Percentiles rank a stretch among this genome's conserved stretches.
Evolutionary conservation across 495 filamentous ascomycete genomes (phyloP).

Genomic region (Penicillium ucsense): DNA sequence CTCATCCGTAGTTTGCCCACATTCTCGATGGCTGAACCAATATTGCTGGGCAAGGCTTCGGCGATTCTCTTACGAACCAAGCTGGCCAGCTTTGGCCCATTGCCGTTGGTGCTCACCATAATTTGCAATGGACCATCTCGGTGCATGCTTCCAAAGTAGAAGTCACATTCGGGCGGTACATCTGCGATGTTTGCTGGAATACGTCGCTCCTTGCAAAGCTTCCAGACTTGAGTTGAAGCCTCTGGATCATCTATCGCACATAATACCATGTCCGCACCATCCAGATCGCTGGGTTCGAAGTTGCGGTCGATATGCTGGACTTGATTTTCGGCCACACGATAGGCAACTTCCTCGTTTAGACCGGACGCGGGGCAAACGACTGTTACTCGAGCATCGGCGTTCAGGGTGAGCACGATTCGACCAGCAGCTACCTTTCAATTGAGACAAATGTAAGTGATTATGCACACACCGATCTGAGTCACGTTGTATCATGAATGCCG

Average conservation of each 20-base stretch:
- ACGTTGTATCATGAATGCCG: too few relatives aligned
- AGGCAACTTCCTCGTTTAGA: conserved; percentile 78
- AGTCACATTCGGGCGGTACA: conserved; percentile 93
- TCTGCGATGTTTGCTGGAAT: conserved; percentile 95
- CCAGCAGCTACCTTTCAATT: conserved; percentile 82
- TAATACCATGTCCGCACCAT: conserved; percentile 74
- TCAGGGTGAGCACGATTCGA: conserved; percentile 83
- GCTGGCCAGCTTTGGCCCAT: conserved; percentile 84
- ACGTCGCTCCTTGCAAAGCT: conserved; percentile 72
- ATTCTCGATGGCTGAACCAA: conserved; percentile 72
- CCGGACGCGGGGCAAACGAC: conserved; percentile 71
- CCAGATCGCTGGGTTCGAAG: conserved; percentile 74
- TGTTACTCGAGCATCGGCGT: conserved; percentile 85
- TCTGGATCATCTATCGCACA: conserved; percentile 87
- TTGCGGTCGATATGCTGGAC: conserved; percentile 69
- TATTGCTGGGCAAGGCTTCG: conserved; percentile 58
- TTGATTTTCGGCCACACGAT: conserved; percentile 63
- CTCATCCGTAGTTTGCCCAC: conserved; percentile 73
- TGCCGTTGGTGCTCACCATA: conserved; percentile 97
- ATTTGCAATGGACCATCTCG: conserved; percentile 92
- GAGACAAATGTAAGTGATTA: conserved; percentile 6
- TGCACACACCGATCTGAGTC: not conserved
- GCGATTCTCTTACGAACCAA: conserved; percentile 80
- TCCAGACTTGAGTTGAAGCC: conserved; percentile 80
- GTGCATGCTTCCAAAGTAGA: conserved; percentile 94